phyloP scores from a whole-genome alignment of 192 early-diverging fungal genomes.

The Backusella sp. region DNA sequence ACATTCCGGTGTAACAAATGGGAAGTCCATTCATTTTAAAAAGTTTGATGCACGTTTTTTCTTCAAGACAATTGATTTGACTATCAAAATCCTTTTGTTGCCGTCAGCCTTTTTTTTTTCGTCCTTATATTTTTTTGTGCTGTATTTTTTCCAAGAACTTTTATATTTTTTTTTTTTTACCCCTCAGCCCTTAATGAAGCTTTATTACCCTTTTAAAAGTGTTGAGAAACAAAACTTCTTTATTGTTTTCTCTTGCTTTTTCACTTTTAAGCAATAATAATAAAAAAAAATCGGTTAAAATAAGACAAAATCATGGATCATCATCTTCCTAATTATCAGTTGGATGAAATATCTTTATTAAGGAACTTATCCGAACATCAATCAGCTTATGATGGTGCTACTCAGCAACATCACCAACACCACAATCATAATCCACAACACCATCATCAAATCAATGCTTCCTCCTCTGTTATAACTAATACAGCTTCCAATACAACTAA shows the following conservation, averaged over 20 bases:
- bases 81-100: background rate
- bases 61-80: constrained; percentile 21
- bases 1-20: constrained; percentile 10
- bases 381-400: background rate
- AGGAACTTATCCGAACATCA: constrained; percentile 1
- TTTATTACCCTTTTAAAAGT: background rate
- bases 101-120: background rate
- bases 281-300: background rate
- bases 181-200: background rate
- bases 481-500: background rate
- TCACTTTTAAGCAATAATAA: background rate
- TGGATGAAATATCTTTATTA: constrained; percentile 14
- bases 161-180: background rate
- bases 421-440: background rate
- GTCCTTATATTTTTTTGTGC: background rate
- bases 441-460: background rate
- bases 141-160: background rate
- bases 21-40: constrained; percentile 4
- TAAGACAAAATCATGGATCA: constrained; percentile 8
- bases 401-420: background rate
- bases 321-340: constrained; percentile 11
- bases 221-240: constrained; percentile 6
- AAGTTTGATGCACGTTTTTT: constrained; percentile 12
- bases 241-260: background rate
- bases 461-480: background rate